These are phyloP conservation scores for Solanum sparsipilum DNA, from an alignment of 257 asterid species.

Conservation along the genomic window DNA sequence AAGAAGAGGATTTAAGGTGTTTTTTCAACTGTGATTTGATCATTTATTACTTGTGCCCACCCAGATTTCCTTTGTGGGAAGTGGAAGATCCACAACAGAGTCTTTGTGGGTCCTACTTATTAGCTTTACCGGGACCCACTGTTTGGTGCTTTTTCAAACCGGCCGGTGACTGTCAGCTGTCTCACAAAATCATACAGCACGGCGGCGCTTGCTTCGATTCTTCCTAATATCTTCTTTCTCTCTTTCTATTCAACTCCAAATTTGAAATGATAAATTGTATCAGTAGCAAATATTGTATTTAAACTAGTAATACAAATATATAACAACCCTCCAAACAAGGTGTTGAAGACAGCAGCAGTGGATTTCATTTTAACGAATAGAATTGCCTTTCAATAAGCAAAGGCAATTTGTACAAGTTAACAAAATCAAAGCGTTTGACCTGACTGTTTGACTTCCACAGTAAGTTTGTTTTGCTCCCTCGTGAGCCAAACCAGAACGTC, in stretches of 20 bases:
- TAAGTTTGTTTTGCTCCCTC: neutral
- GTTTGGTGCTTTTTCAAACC: neutral
- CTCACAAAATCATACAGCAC: too few species aligned
- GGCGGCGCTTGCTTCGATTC: too few species aligned
- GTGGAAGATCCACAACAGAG: neutral
- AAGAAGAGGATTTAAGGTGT: neutral
- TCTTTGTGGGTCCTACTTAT: neutral
- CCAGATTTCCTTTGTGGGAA: neutral
- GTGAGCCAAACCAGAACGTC: neutral
- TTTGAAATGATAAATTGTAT: too few species aligned
- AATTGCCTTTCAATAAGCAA: too few species aligned
- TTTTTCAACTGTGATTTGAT: neutral
- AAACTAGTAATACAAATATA: too few species aligned
- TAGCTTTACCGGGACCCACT: neutral
- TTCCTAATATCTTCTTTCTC: too few species aligned
- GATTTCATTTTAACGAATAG: neutral
- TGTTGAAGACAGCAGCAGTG: too few species aligned
- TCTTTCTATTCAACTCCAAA: too few species aligned
- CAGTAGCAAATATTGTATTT: too few species aligned
- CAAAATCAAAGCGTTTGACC: neutral
- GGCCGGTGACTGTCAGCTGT: neutral
- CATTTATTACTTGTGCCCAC: neutral
- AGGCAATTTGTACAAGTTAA: neutral
- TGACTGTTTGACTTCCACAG: neutral
- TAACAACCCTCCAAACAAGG: too few species aligned